Evolutionary conservation across 768 basidiomycete genomes (phyloP).

Genomic region (Rhodotorula taiwanensis): DNA sequence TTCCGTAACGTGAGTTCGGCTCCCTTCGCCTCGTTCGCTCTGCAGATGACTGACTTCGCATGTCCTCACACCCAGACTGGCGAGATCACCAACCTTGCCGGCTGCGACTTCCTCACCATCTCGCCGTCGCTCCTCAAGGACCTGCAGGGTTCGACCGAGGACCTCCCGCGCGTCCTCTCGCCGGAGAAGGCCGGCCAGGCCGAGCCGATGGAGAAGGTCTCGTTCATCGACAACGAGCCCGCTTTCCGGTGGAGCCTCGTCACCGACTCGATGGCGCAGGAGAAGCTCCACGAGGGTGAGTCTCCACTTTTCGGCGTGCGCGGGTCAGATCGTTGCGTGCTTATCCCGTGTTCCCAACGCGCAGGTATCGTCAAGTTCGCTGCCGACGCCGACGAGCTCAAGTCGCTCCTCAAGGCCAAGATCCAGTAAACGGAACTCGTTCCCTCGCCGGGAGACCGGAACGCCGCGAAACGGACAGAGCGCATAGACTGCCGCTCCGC

Average conservation of each 20-base stretch:
- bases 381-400: slow-evolving; percentile 85
- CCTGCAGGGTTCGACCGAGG: slow-evolving; percentile 69
- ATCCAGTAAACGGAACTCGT: slow-evolving; percentile 35
- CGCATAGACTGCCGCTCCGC: too few species aligned
- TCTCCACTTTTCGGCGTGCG: too few species aligned
- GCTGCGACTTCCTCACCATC: slow-evolving; percentile 97
- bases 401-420: slow-evolving; percentile 63
- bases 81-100: slow-evolving; percentile 91
- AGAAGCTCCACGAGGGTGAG: slow-evolving; percentile 87
- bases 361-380: slow-evolving; percentile 96
- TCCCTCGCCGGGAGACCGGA: too few species aligned
- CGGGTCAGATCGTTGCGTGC: too few species aligned
- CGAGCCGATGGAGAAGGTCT: slow-evolving; percentile 66
- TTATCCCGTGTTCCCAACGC: slow-evolving; percentile 54
- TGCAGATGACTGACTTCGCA: neutral
- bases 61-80: slow-evolving; percentile 52
- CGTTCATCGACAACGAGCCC: slow-evolving; percentile 83
- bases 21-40: neutral
- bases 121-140: slow-evolving; percentile 83
- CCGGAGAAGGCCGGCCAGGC: slow-evolving; percentile 46
- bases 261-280: slow-evolving; percentile 92
- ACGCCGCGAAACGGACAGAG: too few species aligned
- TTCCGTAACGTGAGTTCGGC: slow-evolving; percentile 80
- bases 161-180: slow-evolving; percentile 79
- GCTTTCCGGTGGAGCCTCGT: slow-evolving; percentile 93